phyloP scores from a whole-genome alignment of 2,329 filamentous ascomycete genomes.

The Paracorniculantispora psalliotae region DNA sequence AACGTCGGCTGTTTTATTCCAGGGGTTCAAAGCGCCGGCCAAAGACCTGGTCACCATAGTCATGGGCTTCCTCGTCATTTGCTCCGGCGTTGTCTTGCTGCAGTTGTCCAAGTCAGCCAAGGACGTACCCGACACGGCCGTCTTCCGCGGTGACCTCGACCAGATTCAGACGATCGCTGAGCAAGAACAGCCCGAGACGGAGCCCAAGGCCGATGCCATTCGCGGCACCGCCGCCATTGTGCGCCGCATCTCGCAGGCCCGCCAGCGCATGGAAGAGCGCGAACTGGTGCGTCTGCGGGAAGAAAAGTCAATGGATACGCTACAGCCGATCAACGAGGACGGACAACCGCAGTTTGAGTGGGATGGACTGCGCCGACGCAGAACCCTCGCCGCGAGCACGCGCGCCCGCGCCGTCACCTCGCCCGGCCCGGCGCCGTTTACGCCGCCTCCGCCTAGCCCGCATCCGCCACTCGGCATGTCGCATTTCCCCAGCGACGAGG shows the following conservation, averaged over 20 bases:
- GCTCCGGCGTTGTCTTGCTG: conserved; percentile 82
- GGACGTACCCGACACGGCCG: conserved; percentile 87
- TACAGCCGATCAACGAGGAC: conserved; percentile 73
- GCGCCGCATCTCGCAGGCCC: conserved; percentile 69
- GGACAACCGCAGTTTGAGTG: conserved; percentile 71
- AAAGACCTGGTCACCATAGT: conserved; percentile 82
- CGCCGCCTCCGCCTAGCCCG: conserved; percentile 31
- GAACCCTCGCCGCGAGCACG: conserved; percentile 40
- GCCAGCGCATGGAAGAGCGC: conserved; percentile 72
- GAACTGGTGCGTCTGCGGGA: conserved; percentile 75
- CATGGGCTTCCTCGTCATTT: conserved; percentile 90
- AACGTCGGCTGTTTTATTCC: conserved; percentile 86
- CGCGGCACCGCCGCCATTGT: conserved; percentile 86
- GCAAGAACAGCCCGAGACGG: conserved; percentile 91
- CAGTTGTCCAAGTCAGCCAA: conserved; percentile 98
- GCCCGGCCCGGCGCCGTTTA: conserved; percentile 25
- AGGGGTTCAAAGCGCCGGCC: conserved; percentile 83
- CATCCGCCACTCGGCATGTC: conserved; percentile 88
- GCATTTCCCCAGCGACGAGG: conserved; percentile 62
- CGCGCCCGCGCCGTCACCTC: conserved; percentile 15
- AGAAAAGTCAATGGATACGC: conserved; percentile 65
- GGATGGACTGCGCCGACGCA: conserved; percentile 79
- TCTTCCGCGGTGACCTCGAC: conserved; percentile 89
- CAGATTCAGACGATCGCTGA: conserved; percentile 94
- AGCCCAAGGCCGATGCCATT: conserved; percentile 94